Conservation (phyloP, 345 rosid species). For the Citrus medica region DNA sequence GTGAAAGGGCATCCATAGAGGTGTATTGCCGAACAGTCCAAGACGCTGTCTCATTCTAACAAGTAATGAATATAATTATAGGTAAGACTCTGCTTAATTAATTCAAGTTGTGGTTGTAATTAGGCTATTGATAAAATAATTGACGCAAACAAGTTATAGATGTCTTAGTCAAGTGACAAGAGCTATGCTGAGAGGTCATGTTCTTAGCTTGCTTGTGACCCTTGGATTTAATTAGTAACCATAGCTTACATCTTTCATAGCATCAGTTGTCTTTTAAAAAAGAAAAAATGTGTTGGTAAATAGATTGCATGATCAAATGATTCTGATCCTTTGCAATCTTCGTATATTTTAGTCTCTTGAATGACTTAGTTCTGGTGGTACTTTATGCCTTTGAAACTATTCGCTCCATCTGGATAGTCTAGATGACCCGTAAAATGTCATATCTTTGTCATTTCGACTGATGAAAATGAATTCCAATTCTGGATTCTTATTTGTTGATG, state of each 20-base stretch:
- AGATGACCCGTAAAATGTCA: background rate
- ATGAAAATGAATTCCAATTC: too few species aligned
- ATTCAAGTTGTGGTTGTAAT: background rate
- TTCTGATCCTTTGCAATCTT: too few species aligned
- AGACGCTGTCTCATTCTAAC: constrained; percentile 22
- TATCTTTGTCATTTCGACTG: background rate
- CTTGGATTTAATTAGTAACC: constrained; percentile 14
- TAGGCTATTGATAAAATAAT: background rate
- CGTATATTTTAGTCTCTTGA: too few species aligned
- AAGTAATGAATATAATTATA: background rate
- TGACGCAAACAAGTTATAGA: background rate
- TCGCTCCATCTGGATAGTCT: too few species aligned
- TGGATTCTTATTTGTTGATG: too few species aligned
- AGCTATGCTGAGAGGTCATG: constrained; percentile 21
- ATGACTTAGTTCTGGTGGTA: too few species aligned
- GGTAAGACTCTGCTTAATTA: constrained; percentile 16
- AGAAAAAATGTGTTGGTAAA: background rate
- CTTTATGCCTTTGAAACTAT: too few species aligned
- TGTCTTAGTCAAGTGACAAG: constrained; percentile 10
- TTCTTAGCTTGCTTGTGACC: constrained; percentile 12
- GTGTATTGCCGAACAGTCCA: background rate
- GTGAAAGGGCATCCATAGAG: constrained; percentile 10
- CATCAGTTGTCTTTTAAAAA: background rate
- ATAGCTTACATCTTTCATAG: background rate
- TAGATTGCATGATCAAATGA: background rate